These are phyloP conservation scores for Trametes meyenii DNA, from an alignment of 768 basidiomycete species.

Conservation along the genomic window DNA sequence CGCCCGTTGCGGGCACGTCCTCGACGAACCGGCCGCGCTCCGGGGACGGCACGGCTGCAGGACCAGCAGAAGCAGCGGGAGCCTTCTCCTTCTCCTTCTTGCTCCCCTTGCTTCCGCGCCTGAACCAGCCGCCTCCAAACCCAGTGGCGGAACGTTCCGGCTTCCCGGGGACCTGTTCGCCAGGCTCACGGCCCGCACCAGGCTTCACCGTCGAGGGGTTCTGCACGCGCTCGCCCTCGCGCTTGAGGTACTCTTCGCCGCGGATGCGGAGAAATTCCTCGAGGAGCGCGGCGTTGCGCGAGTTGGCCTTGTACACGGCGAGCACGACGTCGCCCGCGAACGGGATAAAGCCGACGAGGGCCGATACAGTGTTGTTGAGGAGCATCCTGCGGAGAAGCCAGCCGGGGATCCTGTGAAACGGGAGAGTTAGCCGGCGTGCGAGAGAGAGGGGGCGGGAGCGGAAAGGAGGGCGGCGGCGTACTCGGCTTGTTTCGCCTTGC, in stretches of 20 bases:
- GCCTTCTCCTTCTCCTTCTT: constrained; percentile 16
- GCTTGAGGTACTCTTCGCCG: constrained; percentile 69
- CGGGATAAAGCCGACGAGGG: constrained; percentile 68
- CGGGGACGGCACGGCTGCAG: not conserved
- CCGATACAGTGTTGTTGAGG: constrained; percentile 72
- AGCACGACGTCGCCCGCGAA: constrained; percentile 75
- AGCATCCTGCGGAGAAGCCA: constrained; percentile 79
- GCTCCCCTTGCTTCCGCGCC: constrained; percentile 21
- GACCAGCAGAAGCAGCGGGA: not conserved
- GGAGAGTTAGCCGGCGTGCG: not conserved
- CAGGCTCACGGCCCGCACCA: constrained; percentile 50
- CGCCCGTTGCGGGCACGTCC: constrained; percentile 30
- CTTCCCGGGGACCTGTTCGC: constrained; percentile 38
- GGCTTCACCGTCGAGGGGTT: constrained; percentile 53
- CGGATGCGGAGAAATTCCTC: constrained; percentile 83
- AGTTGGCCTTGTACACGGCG: constrained; percentile 85
- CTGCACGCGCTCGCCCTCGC: constrained; percentile 42
- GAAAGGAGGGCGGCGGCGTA: constrained; percentile 33
- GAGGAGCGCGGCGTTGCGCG: constrained; percentile 82
- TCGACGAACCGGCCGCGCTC: constrained; percentile 44
- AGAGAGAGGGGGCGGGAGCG: no score
- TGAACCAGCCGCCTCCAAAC: constrained; percentile 23
- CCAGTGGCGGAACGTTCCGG: constrained; percentile 18
- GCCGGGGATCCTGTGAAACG: constrained; percentile 43
- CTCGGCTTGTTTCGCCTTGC: constrained; percentile 76